These are phyloP conservation scores for Phyllosticta citribraziliensis DNA, from an alignment of 2,329 filamentous ascomycete species.

Conservation along the genomic window DNA sequence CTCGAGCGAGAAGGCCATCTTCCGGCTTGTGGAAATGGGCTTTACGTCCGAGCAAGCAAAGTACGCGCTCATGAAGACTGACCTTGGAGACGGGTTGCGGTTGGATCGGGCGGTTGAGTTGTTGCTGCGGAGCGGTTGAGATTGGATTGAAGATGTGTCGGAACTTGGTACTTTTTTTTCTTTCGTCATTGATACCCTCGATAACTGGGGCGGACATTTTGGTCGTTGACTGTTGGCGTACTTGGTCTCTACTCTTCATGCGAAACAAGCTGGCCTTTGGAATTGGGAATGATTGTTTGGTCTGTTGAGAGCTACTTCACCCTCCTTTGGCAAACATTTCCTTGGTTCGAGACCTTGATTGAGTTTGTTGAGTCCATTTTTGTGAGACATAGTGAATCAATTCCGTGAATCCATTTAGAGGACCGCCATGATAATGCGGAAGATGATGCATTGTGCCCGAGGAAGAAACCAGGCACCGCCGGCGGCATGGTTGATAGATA, in stretches of 20 bases:
- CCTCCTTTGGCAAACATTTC: not conserved
- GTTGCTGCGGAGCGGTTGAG: slow-evolving; percentile 27
- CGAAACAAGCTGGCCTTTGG: not conserved
- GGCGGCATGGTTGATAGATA: not conserved
- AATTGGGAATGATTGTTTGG: not conserved
- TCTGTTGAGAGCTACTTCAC: not conserved
- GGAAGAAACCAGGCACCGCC: too few species aligned
- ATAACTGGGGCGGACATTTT: not conserved
- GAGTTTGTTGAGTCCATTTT: too few species aligned
- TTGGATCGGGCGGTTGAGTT: slow-evolving; percentile 48
- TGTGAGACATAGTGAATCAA: too few species aligned
- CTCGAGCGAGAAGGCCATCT: slow-evolving; percentile 47
- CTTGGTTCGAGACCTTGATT: not conserved
- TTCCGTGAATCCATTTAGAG: too few species aligned
- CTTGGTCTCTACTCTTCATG: not conserved
- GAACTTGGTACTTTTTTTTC: not conserved
- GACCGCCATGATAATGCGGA: too few species aligned
- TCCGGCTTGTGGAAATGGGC: slow-evolving; percentile 49
- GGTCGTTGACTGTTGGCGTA: not conserved
- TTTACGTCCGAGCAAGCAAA: slow-evolving; percentile 47
- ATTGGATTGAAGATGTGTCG: not conserved
- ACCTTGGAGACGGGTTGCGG: slow-evolving; percentile 49
- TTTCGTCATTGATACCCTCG: not conserved
- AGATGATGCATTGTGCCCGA: too few species aligned
- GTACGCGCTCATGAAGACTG: slow-evolving; percentile 48